These are phyloP conservation scores for Myxozyma mucilagina DNA, from an alignment of 805 yeast species.

Conservation along the genomic window DNA sequence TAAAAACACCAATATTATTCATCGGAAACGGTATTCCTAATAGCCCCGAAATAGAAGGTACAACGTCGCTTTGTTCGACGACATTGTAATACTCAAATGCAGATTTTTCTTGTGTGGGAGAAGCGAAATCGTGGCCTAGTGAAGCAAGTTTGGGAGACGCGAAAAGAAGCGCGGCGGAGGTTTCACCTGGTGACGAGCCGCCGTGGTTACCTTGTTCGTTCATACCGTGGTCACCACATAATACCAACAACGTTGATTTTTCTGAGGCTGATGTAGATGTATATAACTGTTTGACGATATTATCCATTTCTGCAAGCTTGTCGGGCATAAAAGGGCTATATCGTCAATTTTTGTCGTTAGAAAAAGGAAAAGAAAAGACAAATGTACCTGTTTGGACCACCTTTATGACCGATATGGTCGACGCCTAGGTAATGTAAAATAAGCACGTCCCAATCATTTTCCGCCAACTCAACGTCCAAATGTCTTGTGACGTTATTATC, in stretches of 20 bases:
- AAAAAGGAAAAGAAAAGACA: background rate
- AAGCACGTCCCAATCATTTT: conserved; percentile 72
- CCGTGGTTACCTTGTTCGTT: conserved; percentile 92
- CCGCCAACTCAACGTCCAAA: conserved; percentile 57
- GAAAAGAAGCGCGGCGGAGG: conserved; percentile 77
- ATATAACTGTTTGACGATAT: conserved; percentile 56
- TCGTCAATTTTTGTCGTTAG: background rate
- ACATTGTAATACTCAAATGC: conserved; percentile 52
- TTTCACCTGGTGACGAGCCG: conserved; percentile 90
- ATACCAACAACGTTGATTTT: conserved; percentile 60
- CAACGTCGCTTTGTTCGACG: conserved; percentile 69
- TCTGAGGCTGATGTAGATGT: conserved; percentile 44
- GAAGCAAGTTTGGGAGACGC: conserved; percentile 60
- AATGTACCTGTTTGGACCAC: conserved; percentile 63
- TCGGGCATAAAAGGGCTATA: conserved; percentile 71
- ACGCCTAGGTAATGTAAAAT: conserved; percentile 89
- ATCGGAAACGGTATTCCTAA: conserved; percentile 68
- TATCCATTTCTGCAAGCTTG: conserved; percentile 87
- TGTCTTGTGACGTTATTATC: conserved; percentile 93
- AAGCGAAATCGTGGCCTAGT: conserved; percentile 17
- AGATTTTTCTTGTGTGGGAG: background rate
- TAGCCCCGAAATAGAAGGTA: conserved; percentile 65
- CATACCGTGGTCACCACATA: conserved; percentile 96
- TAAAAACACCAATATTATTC: conserved; percentile 71
- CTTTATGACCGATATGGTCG: conserved; percentile 97